phyloP scores from a whole-genome alignment of 2,329 filamentous ascomycete species.

The Emergomyces africanus region DNA sequence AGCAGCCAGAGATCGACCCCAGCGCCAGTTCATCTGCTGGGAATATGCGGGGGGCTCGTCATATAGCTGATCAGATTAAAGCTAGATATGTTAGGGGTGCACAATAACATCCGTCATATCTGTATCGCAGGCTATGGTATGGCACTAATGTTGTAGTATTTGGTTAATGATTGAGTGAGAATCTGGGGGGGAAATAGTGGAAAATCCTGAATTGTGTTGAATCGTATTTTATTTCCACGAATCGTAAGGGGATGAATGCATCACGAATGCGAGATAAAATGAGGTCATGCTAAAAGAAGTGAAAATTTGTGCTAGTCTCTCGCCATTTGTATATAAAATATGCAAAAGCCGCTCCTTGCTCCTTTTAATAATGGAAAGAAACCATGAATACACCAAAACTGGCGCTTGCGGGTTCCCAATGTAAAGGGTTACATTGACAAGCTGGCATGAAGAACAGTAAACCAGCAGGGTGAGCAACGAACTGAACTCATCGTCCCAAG shows the following conservation, averaged over 20 bases:
- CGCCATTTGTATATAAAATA: too few species aligned
- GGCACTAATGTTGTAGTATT: background rate
- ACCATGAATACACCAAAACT: too few species aligned
- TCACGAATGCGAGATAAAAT: too few species aligned
- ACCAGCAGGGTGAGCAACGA: background rate
- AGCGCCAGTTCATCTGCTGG: conserved; percentile 23
- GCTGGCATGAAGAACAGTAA: background rate
- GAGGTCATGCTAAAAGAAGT: too few species aligned
- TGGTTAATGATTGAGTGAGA: background rate
- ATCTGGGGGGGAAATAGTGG: background rate
- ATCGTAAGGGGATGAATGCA: too few species aligned
- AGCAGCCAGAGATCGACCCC: background rate
- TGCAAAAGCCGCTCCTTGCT: too few species aligned
- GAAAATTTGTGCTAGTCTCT: too few species aligned
- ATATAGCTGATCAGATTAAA: background rate
- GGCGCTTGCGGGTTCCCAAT: too few species aligned
- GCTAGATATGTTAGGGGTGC: background rate
- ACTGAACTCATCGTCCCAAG: background rate
- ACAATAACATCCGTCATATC: background rate
- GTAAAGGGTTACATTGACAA: background rate
- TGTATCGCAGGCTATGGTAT: background rate
- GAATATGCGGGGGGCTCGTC: conserved; percentile 24
- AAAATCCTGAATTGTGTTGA: too few species aligned
- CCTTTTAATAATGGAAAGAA: background rate
- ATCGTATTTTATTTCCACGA: too few species aligned